Percentiles rank a stretch among this genome's conserved stretches.
These are phyloP conservation scores for Lasiosphaeriaceae sp. DNA, from an alignment of 495 filamentous ascomycete genomes.

Conservation along the genomic window DNA sequence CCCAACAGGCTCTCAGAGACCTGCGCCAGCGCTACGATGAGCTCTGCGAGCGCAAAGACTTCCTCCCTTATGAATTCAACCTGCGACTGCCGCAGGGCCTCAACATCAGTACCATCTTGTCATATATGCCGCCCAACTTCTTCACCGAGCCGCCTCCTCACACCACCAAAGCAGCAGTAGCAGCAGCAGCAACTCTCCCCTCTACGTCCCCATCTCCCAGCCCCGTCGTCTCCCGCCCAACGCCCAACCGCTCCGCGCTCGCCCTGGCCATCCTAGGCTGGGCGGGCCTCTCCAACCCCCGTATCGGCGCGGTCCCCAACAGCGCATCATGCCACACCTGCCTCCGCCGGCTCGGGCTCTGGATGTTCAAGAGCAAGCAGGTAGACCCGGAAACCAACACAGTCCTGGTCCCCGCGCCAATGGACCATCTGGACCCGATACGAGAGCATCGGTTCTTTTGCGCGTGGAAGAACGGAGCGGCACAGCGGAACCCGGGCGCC, in stretches of 20 bases:
- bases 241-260: conserved; percentile 59
- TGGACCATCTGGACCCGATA: conserved; percentile 63
- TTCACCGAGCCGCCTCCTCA: conserved; percentile 39
- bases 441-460: conserved; percentile 77
- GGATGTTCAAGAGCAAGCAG: conserved; percentile 77
- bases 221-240: neutral
- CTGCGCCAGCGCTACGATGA: conserved; percentile 61
- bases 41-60: conserved; percentile 39
- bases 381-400: conserved; percentile 42
- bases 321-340: conserved; percentile 78
- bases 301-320: conserved; percentile 54
- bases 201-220: neutral
- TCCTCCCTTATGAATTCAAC: conserved; percentile 52
- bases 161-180: conserved; percentile 12
- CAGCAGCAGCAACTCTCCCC: conserved; percentile 7
- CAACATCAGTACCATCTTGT: conserved; percentile 46
- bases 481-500: conserved; percentile 50
- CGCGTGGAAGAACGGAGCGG: conserved; percentile 64
- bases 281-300: conserved; percentile 64
- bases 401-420: conserved; percentile 51
- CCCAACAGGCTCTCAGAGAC: conserved; percentile 49
- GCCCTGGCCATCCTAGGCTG: conserved; percentile 81
- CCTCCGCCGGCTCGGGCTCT: conserved; percentile 84
- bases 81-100: conserved; percentile 43
- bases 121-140: conserved; percentile 44